Conservation (phyloP, 1,284 basidiomycete genomes). For the Pascua sp. region DNA sequence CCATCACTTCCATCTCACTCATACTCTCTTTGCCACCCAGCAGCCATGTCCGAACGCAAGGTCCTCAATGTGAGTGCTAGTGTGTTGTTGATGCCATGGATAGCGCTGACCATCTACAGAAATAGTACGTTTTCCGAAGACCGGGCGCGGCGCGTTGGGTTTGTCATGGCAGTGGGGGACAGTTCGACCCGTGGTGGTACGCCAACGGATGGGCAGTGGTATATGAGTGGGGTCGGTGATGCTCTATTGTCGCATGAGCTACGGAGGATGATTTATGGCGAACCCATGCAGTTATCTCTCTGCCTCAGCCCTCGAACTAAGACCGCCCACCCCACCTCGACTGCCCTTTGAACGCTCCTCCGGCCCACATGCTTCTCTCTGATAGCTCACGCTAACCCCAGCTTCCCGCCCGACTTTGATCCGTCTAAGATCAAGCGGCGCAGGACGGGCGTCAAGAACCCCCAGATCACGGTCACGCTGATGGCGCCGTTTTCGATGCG, state of each 20-base stretch:
- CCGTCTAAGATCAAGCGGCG: slow-evolving; percentile 90
- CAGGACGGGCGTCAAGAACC: slow-evolving; percentile 74
- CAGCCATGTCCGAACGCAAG: slow-evolving; percentile 75
- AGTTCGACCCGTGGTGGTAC: too few relatives aligned
- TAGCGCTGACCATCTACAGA: neutral
- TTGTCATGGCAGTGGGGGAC: too few relatives aligned
- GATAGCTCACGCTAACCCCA: neutral
- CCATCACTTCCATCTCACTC: neutral
- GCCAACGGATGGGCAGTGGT: too few relatives aligned
- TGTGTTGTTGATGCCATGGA: slow-evolving; percentile 21
- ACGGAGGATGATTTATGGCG: too few relatives aligned
- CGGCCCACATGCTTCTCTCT: neutral
- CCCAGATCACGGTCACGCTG: slow-evolving; percentile 92
- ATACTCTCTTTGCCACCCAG: neutral
- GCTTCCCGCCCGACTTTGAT: slow-evolving; percentile 78
- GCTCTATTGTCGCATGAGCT: too few relatives aligned
- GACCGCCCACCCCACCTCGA: too few relatives aligned
- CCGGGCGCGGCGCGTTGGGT: too few relatives aligned
- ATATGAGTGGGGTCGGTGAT: too few relatives aligned
- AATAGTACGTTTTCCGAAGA: neutral
- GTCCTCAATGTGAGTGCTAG: slow-evolving; percentile 64
- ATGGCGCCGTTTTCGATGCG: slow-evolving; percentile 99
- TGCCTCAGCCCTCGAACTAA: too few relatives aligned
- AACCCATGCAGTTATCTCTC: too few relatives aligned
- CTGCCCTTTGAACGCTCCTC: too few relatives aligned